Conservation (phyloP, 306 rosid genomes). For the Clitoria ternatea region DNA sequence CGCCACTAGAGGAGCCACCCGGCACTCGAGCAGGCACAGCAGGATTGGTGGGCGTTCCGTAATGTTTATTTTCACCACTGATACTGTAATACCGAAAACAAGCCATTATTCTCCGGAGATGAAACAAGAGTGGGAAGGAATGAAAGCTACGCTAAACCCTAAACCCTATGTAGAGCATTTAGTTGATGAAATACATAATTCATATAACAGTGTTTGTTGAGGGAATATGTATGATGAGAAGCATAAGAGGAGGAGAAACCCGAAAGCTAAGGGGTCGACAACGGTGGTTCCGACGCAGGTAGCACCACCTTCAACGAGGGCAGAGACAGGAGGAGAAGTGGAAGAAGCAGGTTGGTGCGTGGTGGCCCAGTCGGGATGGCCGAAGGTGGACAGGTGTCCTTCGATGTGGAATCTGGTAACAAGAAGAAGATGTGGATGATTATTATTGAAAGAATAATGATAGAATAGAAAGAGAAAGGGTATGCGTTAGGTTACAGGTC, state of each 20-base stretch:
- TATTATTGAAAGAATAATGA: no score
- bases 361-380: constrained; percentile 91
- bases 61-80: constrained; percentile 78
- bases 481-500: constrained; percentile 48
- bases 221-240: no score
- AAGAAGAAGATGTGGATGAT: no score
- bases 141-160: background rate
- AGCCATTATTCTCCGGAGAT: background rate
- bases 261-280: constrained; percentile 61
- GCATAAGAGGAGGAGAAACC: constrained; percentile 39
- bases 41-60: constrained; percentile 83
- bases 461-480: background rate
- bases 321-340: constrained; percentile 59
- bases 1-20: constrained; percentile 93
- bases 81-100: constrained; percentile 46
- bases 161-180: no score
- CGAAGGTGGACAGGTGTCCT: constrained; percentile 78
- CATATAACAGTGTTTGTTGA: no score
- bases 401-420: constrained; percentile 71
- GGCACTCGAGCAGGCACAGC: constrained; percentile 61
- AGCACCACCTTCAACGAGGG: constrained; percentile 90
- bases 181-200: no score
- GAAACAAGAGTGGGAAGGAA: no score
- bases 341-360: constrained; percentile 76
- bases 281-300: constrained; percentile 79